phyloP scores from a whole-genome alignment of 257 asterid species.

The Petunia secreta region DNA sequence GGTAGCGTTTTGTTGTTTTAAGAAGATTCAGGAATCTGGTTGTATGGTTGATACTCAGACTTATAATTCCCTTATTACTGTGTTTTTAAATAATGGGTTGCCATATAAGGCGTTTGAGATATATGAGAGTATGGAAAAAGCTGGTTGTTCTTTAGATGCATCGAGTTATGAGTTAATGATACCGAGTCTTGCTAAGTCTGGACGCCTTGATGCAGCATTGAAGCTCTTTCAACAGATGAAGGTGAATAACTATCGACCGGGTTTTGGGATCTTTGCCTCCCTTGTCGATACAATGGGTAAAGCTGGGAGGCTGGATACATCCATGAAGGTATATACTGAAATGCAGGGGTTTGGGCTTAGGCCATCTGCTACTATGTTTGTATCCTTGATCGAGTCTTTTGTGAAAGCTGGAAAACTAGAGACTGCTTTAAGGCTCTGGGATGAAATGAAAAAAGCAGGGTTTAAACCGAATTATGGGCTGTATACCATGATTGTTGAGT shows the following conservation, averaged over 20 bases:
- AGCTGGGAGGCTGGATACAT: conserved; percentile 78
- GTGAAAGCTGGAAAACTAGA: conserved; percentile 93
- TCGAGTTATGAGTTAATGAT: conserved; percentile 89
- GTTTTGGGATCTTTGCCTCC: conserved; percentile 43
- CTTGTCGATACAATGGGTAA: conserved; percentile 62
- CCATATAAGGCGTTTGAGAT: conserved; percentile 97
- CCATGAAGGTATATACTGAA: conserved; percentile 84
- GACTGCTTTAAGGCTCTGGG: conserved; percentile 79
- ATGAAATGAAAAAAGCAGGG: conserved; percentile 91
- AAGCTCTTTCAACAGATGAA: conserved; percentile 61
- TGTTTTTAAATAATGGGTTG: conserved; percentile 79
- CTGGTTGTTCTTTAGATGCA: conserved; percentile 79
- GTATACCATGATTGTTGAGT: conserved; percentile 86
- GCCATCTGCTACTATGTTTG: conserved; percentile 86
- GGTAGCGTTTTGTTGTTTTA: conserved; percentile 93
- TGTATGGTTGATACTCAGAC: conserved; percentile 73
- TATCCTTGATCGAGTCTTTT: conserved; percentile 82
- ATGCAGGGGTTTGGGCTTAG: conserved; percentile 86
- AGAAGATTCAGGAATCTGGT: conserved; percentile 80
- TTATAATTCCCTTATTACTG: conserved; percentile 73
- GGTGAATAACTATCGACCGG: conserved; percentile 43
- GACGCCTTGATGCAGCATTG: conserved; percentile 76
- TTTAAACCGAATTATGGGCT: conserved; percentile 92
- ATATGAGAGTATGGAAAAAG: conserved; percentile 81
- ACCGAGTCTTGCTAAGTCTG: conserved; percentile 89